Evolutionary conservation across 2,329 filamentous ascomycete species (phyloP), one percentile per base, ranked within the genome.

Genomic region (Pezizomycotina sp.): DNA sequence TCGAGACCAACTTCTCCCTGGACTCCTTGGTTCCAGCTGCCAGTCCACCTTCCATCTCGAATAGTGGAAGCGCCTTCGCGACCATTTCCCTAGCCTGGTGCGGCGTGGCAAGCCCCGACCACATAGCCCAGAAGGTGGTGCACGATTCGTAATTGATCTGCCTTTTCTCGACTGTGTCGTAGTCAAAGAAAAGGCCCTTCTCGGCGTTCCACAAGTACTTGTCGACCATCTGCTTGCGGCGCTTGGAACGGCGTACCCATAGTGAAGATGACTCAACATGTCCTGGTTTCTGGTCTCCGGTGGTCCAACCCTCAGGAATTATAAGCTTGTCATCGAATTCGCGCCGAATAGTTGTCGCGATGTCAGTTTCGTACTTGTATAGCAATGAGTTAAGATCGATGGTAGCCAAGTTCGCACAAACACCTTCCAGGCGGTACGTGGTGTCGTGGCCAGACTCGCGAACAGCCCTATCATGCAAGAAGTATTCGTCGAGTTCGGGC

Each of bases 391-490:
- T 95, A 36, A 95, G 67, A 53, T 98, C 89, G 41, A 95, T 81
- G 0, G 84, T 93, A 7, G 84, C 89, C 16, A 95, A 64, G 54
- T 93, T 73, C 7, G 81, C 89, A 50, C 79, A 84, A 15, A 91
- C 68, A 29, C 73, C 76, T 59, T 95, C 89, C 13, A 98, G 66
- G 12, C 89, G 80, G 59, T 95, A 95, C 10, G 80, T 80, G 2
- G 89, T 98, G 55, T 98, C 89, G 57, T 98, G 89, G 8, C 89
- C 89, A 12, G 86, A 93, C 58, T 98, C 89, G 48, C 89, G 77
- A 21, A 95, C 84, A 2, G 86, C 84, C 42, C 89, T 78, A 55
- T 98, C 89, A 56, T 98, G 89, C 54, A 92, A 62, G 61, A 95
- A 95, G 60, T 95, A 98, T 29, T 84, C 74, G 53, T 98, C 89